Conservation (phyloP, 2,329 filamentous ascomycete species). For the Madurella mycetomatis region DNA sequence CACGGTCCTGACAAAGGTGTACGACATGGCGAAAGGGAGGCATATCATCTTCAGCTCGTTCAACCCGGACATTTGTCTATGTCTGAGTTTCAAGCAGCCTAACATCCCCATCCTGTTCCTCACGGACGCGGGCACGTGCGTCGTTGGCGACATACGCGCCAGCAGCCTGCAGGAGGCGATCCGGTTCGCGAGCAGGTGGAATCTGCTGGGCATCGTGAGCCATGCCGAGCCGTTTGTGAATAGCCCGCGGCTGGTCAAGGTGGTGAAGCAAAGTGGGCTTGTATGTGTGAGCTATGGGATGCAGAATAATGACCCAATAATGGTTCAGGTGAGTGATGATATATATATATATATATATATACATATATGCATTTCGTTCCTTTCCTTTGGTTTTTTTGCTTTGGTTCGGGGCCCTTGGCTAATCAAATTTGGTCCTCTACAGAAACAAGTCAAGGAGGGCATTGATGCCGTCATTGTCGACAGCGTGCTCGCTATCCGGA, state of each 20-base stretch:
- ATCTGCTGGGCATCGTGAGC: constrained; percentile 84
- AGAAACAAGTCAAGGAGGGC: constrained; percentile 88
- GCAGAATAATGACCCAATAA: constrained; percentile 79
- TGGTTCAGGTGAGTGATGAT: constrained; percentile 78
- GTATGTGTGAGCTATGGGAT: constrained; percentile 94
- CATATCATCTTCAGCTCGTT: constrained; percentile 97
- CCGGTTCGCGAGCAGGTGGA: constrained; percentile 91
- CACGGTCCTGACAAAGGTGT: constrained; percentile 84
- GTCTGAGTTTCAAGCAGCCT: constrained; percentile 94
- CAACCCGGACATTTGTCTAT: constrained; percentile 92
- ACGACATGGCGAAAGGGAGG: constrained; percentile 74
- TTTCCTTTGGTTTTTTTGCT: not conserved
- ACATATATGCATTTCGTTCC: not conserved
- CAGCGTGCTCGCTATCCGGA: constrained; percentile 85
- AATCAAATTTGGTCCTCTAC: constrained; percentile 1
- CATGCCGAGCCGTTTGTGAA: constrained; percentile 85
- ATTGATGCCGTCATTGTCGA: constrained; percentile 99
- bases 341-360: too few relatives aligned
- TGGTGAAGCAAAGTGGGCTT: constrained; percentile 89
- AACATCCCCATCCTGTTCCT: constrained; percentile 94
- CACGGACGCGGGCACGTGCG: constrained; percentile 76
- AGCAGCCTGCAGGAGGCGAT: constrained; percentile 93
- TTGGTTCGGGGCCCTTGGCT: not conserved
- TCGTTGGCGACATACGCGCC: constrained; percentile 83
- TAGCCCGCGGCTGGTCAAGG: constrained; percentile 80